These are phyloP conservation scores for Xylaria palmicola DNA, from an alignment of 495 filamentous ascomycete genomes.

Conservation along the genomic window DNA sequence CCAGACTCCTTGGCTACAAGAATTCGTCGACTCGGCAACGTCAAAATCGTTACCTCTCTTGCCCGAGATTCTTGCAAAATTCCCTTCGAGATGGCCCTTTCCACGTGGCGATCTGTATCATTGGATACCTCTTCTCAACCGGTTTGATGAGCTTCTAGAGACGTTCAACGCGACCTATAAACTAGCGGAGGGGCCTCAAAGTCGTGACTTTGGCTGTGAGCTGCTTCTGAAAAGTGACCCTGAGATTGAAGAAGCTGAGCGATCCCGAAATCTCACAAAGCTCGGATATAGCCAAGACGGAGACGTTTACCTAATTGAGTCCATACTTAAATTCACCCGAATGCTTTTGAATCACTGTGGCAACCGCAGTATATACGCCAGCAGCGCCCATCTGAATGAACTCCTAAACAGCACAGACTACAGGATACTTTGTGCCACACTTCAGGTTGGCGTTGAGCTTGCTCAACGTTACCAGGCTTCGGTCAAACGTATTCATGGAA, in stretches of 20 bases:
- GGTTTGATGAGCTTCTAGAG: conserved; percentile 87
- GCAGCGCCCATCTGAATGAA: conserved; percentile 80
- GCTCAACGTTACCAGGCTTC: conserved; percentile 91
- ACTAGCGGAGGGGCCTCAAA: conserved; percentile 78
- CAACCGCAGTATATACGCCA: conserved; percentile 93
- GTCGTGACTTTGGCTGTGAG: conserved; percentile 64
- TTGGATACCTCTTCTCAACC: conserved; percentile 93
- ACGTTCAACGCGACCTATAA: conserved; percentile 78
- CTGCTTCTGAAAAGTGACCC: conserved; percentile 52
- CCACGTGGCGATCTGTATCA: conserved; percentile 97
- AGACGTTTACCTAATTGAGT: conserved; percentile 75
- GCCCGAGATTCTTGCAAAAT: conserved; percentile 70
- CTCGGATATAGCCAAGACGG: conserved; percentile 69
- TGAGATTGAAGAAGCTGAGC: conserved; percentile 39
- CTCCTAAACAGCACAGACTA: conserved; percentile 84
- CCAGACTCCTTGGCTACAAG: conserved; percentile 81
- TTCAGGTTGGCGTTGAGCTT: conserved; percentile 76
- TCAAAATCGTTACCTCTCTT: conserved; percentile 72
- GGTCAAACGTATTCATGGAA: conserved; percentile 60
- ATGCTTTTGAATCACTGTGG: conserved; percentile 92
- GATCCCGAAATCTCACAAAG: conserved; percentile 49
- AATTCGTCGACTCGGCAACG: conserved; percentile 69
- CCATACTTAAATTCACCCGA: conserved; percentile 78
- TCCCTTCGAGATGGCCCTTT: conserved; percentile 89
- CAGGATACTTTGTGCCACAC: conserved; percentile 67